A percentile compares a stretch with the other conserved stretches of the same genome.
These are phyloP conservation scores for Lycium ferocissimum DNA, from an alignment of 257 asterid genomes.

Conservation along the genomic window DNA sequence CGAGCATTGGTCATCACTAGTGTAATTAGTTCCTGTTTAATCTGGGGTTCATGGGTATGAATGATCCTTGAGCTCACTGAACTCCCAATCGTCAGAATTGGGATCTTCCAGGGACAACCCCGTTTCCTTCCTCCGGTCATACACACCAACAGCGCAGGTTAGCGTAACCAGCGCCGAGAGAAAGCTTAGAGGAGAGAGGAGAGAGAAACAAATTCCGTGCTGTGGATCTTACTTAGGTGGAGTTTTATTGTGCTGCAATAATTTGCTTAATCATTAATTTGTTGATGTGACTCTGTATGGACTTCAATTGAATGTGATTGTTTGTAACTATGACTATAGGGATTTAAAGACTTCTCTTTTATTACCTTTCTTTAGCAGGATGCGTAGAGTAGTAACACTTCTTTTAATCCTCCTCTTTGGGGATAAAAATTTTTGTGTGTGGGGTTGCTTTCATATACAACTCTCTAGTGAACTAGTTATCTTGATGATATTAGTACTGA, in stretches of 20 bases:
- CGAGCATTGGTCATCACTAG: too few species aligned
- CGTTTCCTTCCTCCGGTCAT: too few species aligned
- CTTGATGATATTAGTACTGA: background rate
- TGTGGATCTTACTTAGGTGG: background rate
- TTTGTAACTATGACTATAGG: slow-evolving; percentile 13
- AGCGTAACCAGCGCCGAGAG: too few species aligned
- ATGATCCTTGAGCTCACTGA: too few species aligned
- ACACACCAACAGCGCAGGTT: too few species aligned
- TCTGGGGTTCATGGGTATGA: too few species aligned
- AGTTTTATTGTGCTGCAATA: background rate
- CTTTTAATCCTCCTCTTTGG: background rate
- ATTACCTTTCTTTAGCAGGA: background rate
- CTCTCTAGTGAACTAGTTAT: background rate
- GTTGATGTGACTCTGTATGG: background rate
- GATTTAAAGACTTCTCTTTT: background rate
- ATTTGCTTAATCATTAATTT: background rate
- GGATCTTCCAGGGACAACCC: too few species aligned
- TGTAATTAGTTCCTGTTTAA: too few species aligned
- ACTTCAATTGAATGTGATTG: background rate
- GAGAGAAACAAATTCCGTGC: too few species aligned
- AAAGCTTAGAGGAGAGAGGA: too few species aligned
- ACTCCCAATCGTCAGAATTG: too few species aligned
- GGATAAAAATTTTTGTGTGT: background rate
- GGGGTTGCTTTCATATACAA: background rate
- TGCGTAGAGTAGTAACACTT: background rate